A percentile compares a stretch with the other conserved stretches of the same genome.
Conservation (phyloP, 495 filamentous ascomycete genomes). For the Neurospora sublineolata region DNA sequence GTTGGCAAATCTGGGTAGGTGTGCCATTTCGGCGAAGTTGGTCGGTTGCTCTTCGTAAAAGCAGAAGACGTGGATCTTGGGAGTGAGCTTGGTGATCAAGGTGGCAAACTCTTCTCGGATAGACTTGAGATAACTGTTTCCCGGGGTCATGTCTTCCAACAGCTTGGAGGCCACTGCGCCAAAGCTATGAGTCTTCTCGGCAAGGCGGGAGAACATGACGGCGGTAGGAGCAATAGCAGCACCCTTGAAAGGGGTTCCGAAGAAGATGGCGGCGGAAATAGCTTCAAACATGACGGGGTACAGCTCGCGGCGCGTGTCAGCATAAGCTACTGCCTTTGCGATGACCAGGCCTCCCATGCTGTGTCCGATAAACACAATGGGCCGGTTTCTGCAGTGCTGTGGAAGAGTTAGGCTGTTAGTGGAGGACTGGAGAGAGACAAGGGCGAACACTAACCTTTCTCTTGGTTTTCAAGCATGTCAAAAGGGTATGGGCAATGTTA, state of each 20-base stretch:
- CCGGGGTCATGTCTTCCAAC: constrained; percentile 18
- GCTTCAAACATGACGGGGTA: constrained; percentile 25
- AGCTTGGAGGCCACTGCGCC: constrained; percentile 18
- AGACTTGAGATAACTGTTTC: not conserved
- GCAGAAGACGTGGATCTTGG: not conserved
- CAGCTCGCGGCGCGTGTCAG: constrained; percentile 18
- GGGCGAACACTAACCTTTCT: not conserved
- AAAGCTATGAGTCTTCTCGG: constrained; percentile 14
- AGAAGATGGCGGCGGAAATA: constrained; percentile 23
- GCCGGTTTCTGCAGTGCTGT: not conserved
- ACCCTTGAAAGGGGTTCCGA: constrained; percentile 28
- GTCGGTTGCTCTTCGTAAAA: not conserved
- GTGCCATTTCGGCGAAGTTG: not conserved
- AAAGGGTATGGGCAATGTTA: constrained; percentile 5
- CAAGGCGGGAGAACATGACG: constrained; percentile 18
- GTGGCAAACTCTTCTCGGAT: not conserved
- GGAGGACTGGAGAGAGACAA: constrained; percentile 12
- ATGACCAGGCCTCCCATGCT: constrained; percentile 56
- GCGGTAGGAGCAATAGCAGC: constrained; percentile 17
- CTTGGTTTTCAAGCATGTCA: not conserved
- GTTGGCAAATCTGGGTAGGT: not conserved
- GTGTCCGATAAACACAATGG: constrained; percentile 31
- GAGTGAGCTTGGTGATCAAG: not conserved
- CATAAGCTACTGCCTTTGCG: constrained; percentile 18
- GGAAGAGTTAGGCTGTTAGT: constrained; percentile 5